Base-by-base conservation (phyloP, 1,284 basidiomycete species). In the Leccinum pallidistipes region DNA sequence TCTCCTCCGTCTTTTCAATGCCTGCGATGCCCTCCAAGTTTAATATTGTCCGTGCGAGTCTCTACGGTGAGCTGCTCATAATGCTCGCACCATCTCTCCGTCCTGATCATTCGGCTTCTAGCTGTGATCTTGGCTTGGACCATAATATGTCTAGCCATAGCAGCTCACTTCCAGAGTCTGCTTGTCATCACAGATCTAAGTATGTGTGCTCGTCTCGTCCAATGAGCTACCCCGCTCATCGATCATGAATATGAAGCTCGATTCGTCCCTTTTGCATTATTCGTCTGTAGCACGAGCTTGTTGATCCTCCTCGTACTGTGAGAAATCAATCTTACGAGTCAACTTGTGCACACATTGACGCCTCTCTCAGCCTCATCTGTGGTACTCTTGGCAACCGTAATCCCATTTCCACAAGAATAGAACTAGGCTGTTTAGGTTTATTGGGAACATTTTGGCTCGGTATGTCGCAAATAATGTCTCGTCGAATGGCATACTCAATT, bases 251-350 rank as follows among this genome's bases (percentile, higher is more conserved):
- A 7, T 12, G 40, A 64, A 92, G 91, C 90, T 77, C 88, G 86
- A 79, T 93, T 92, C 72, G 86, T 93, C 54, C 91, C 91, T 18
- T 90, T 92, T 68, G 86, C 90, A 61, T 84, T 92, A 70, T 92
- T 92, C 67, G 89, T 91, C 50, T 90, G 86, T 68, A 79, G 79
- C 50, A 83, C 81, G 47, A 90, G 86, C 71, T 70, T 92, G 69
- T 74, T 89, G 65, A 83, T 91, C 68, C 81, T 91, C 60, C 67
- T 85, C 53, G 76, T 83, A 58, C 81, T 93, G 90, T 91, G 64
- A 70, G 87, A 70, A 5, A 21, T 59, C 11, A 45, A 45, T 45
- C 3, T 21, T n/a, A 36, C n/a, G 21, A 51, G n/a, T 43, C 36
- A 32, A 31, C 3, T 11, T 29, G 18, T 56, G 50, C 47, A 54